Conservation (phyloP, 116 monocot species). For the Trichopus zeylanicus region DNA sequence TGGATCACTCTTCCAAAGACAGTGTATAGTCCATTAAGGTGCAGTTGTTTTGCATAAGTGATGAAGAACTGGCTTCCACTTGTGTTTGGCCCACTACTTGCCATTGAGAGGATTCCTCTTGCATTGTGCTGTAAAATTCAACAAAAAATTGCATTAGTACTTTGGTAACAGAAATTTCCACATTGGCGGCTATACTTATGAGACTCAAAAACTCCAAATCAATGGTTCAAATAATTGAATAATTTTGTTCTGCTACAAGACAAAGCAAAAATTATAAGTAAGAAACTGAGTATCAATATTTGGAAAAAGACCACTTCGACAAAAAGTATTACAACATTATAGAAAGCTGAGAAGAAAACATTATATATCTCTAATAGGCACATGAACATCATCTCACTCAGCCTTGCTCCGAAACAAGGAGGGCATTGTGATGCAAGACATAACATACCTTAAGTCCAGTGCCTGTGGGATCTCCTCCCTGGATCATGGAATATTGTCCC, state of each 20-base stretch:
- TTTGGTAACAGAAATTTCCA: too few species aligned
- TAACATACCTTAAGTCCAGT: slow-evolving; percentile 86
- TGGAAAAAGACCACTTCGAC: too few species aligned
- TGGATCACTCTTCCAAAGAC: slow-evolving; percentile 93
- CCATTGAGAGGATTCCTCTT: slow-evolving; percentile 88
- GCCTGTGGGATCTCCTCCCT: slow-evolving; percentile 96
- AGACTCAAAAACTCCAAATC: too few species aligned
- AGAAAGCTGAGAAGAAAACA: too few species aligned
- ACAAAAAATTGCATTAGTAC: slow-evolving; percentile 10
- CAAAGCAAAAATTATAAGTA: too few species aligned
- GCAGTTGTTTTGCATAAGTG: slow-evolving; percentile 89
- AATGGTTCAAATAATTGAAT: too few species aligned
- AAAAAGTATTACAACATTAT: too few species aligned
- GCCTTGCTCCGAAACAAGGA: not conserved
- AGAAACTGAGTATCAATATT: too few species aligned
- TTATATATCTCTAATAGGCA: not conserved
- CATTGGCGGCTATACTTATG: not conserved
- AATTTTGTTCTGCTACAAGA: too few species aligned
- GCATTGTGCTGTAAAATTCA: slow-evolving; percentile 67
- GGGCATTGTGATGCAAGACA: not conserved
- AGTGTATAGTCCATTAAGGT: slow-evolving; percentile 92
- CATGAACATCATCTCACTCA: too few species aligned
- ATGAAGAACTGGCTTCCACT: slow-evolving; percentile 98
- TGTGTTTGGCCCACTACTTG: slow-evolving; percentile 96
- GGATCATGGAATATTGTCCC: slow-evolving; percentile 99